Conservation (phyloP, 345 rosid genomes). For the Gossypium raimondii region DNA sequence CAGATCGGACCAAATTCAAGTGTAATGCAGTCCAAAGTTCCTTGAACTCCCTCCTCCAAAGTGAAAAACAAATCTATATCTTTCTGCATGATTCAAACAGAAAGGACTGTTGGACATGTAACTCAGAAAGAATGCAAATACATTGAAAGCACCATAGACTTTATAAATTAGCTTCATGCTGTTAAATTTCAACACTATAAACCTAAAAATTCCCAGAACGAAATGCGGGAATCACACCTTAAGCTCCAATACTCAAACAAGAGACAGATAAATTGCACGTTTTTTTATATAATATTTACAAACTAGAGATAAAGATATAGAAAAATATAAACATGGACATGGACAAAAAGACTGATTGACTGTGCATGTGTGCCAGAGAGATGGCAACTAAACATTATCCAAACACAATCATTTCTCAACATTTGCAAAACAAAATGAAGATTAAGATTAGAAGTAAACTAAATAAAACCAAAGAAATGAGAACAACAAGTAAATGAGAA, state of each 20-base stretch:
- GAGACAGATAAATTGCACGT: not conserved
- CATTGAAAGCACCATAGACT: not conserved
- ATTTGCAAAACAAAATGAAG: not conserved
- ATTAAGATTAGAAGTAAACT: not conserved
- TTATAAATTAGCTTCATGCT: not conserved
- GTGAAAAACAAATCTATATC: not conserved
- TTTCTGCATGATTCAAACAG: not conserved
- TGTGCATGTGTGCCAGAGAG: too few species aligned
- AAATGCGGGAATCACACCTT: not conserved
- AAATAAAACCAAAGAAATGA: not conserved
- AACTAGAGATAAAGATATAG: too few species aligned
- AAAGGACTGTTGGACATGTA: not conserved
- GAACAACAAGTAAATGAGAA: not conserved
- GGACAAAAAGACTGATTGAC: too few species aligned
- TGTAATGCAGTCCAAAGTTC: not conserved
- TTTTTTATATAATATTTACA: not conserved
- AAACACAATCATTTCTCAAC: not conserved
- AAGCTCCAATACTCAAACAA: not conserved
- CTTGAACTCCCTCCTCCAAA: not conserved
- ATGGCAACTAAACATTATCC: too few species aligned
- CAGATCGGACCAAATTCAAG: not conserved
- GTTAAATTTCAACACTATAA: not conserved
- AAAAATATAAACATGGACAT: too few species aligned
- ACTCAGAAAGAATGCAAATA: not conserved
- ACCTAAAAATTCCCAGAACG: not conserved